Base-by-base conservation (phyloP, 179 eudicot species). In the Beta macrorhiza region DNA sequence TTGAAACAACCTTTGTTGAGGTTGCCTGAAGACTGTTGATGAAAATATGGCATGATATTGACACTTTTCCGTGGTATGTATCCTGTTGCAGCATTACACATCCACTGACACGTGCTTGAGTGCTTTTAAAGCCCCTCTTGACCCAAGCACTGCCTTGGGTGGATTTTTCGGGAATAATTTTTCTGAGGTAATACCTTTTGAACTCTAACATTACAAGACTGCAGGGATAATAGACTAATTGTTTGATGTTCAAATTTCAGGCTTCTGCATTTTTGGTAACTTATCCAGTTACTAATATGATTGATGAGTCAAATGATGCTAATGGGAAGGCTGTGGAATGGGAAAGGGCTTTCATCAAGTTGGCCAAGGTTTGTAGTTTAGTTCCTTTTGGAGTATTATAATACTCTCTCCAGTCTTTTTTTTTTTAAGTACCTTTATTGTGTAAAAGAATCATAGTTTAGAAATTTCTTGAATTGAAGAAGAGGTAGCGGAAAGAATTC, bases 71-170 rank as follows among this genome's bases (percentile, higher is more conserved):
- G 55, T 64, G 79, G 67, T 69, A 63, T 73, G 15, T 77, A 79
- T 64, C 59, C 72, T 82, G 17, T 72, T 75, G 72, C 86, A 96
- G 99, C 97, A 94, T 79, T 93, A 87, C 84, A 90, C 95, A 12
- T 89, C 99, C 55, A 90, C 91, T 20, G 94, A 90, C n/a, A 74
- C 93, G 51, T 96, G 99, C 79, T 83, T 91, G 84, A 92, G 98
- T 78, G 97, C 99, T 71, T 96, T 96, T 84, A 90, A 94, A 90
- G 99, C 86, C 51, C 99, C 99, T 67, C 93, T 96, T 83, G 99
- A 96, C 82, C 99, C 99, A 82, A 94, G 97, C 89, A 90, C 95
- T 29, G 91, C 90, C 47, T 86, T 96, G 72, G 99, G 99, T 78
- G 99, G 99, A 74, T 94, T 90, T 85, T 83, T 91, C 15, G 97